Base-by-base conservation (phyloP, 2,329 filamentous ascomycete species). In the Alternaria longipes region DNA sequence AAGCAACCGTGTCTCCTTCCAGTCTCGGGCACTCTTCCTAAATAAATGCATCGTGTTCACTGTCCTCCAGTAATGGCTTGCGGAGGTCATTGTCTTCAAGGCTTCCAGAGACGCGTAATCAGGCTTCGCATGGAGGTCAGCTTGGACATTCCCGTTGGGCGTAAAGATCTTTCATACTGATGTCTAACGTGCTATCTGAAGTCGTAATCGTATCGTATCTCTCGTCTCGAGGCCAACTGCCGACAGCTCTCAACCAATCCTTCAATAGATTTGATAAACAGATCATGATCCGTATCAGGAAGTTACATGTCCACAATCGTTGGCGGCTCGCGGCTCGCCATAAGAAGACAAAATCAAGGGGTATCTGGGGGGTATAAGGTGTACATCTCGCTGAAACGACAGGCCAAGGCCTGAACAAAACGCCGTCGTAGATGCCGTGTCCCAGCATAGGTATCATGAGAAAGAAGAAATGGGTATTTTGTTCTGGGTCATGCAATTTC, bases 301-400 rank as follows among this genome's bases (percentile, higher is more conserved):
- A 34, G 20, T 26, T 24, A 24, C 46, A 38, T 50, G 46, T 50
- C 32, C 32, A 11, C 34, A 30, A 32, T 26, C 7, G 30, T 12
- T 34, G 11, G 32, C 14, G 32, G 14, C 32, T 26, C 32, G 46
- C 32, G n/a, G 46, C 46, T 50, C 5, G 9, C 44, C 28, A 12
- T 24, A 50, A 50, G 30, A 50, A 50, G 46, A 20, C 16, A 50
- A 24, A 16, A 11, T 41, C 22, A 52, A 52, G 36, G 45, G 50
- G 50, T 41, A 41, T 58, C 38, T 40, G 30, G 55, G 54, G 34
- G 55, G 55, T 58, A 58, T 53, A 40, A 26, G 32, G 20, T 24
- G 18, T 40, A 12, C 38, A 26, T 44, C 45, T 38, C 40, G 52
- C 20, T 24, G 36, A 16, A 28, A 44, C 20, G 11, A 58, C 49